Conservation (phyloP, 2,329 filamentous ascomycete species). For the Fusarium sp. region DNA sequence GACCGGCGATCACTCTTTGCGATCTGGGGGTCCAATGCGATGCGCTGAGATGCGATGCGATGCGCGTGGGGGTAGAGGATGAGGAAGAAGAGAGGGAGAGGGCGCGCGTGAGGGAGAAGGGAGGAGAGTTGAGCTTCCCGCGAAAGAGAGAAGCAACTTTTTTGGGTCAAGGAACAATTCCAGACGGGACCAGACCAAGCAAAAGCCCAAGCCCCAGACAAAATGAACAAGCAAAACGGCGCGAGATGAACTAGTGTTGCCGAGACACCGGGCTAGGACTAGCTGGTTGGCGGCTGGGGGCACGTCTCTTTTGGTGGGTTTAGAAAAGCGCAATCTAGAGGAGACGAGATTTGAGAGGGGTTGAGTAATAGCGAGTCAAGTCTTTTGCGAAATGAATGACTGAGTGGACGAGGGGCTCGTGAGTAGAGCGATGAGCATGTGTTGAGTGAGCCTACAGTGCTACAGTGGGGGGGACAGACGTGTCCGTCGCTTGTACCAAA, state of each 20-base stretch:
- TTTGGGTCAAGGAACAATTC: conserved; percentile 27
- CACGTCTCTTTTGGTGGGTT: not conserved
- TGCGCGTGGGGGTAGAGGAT: not conserved
- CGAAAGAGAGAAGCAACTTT: conserved; percentile 25
- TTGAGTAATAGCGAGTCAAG: conserved; percentile 1
- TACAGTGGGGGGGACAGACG: not conserved
- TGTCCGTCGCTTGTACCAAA: not conserved
- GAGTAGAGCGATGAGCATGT: not conserved
- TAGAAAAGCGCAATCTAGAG: conserved; percentile 8
- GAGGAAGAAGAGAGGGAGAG: not conserved
- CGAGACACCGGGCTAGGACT: conserved; percentile 35
- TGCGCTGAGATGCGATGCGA: conserved; percentile 5
- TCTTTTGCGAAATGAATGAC: not conserved
- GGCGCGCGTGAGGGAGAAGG: conserved; percentile 6
- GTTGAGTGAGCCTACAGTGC: not conserved
- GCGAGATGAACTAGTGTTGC: conserved; percentile 38
- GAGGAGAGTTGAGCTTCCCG: conserved; percentile 5
- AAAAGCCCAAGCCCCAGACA: conserved; percentile 26
- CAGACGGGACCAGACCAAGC: conserved; percentile 7
- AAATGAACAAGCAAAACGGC: conserved; percentile 31
- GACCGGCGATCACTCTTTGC: conserved; percentile 24
- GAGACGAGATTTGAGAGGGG: conserved; percentile 10
- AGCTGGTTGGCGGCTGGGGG: conserved; percentile 19
- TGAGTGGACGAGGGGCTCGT: not conserved
- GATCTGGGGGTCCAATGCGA: conserved; percentile 16